These are phyloP conservation scores for Alternaria brassicicola DNA, from an alignment of 2,329 filamentous ascomycete genomes.

Conservation along the genomic window DNA sequence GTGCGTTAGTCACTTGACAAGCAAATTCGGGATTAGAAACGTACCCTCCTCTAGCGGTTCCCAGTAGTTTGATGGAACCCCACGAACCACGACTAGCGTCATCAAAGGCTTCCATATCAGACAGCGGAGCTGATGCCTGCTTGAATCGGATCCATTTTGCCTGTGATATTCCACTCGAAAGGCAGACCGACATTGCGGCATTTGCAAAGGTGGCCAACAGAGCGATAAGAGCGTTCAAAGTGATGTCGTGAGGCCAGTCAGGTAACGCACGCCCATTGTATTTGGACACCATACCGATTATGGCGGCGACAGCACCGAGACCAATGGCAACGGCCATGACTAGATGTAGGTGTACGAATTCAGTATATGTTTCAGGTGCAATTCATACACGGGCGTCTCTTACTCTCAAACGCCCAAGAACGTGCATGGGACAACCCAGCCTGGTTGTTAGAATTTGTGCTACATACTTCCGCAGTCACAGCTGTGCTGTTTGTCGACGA, in stretches of 20 bases:
- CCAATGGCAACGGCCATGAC: constrained; percentile 13
- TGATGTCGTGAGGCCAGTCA: constrained; percentile 21
- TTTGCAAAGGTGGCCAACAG: constrained; percentile 20
- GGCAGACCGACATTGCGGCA: constrained; percentile 17
- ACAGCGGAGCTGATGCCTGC: constrained; percentile 7
- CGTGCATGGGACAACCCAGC: constrained; percentile 6
- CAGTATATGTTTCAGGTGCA: not conserved
- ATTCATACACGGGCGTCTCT: not conserved
- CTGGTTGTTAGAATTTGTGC: constrained; percentile 10
- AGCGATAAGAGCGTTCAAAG: constrained; percentile 21
- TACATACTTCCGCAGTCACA: constrained; percentile 13
- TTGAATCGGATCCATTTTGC: constrained; percentile 23
- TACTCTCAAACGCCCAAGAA: constrained; percentile 16
- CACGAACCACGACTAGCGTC: constrained; percentile 23
- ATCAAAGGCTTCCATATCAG: constrained; percentile 19
- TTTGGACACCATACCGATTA: constrained; percentile 15
- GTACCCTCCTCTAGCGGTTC: constrained; percentile 15
- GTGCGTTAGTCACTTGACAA: not conserved
- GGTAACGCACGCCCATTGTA: constrained; percentile 21
- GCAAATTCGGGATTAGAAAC: not conserved
- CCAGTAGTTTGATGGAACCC: constrained; percentile 15
- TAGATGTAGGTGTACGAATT: not conserved
- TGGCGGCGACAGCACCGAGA: constrained; percentile 14
- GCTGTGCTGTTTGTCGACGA: constrained; percentile 11
- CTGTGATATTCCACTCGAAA: constrained; percentile 21